A percentile compares a stretch with the other conserved stretches of the same genome.
Conservation (phyloP, 2,329 filamentous ascomycete genomes). For the Epichloe scottii region DNA sequence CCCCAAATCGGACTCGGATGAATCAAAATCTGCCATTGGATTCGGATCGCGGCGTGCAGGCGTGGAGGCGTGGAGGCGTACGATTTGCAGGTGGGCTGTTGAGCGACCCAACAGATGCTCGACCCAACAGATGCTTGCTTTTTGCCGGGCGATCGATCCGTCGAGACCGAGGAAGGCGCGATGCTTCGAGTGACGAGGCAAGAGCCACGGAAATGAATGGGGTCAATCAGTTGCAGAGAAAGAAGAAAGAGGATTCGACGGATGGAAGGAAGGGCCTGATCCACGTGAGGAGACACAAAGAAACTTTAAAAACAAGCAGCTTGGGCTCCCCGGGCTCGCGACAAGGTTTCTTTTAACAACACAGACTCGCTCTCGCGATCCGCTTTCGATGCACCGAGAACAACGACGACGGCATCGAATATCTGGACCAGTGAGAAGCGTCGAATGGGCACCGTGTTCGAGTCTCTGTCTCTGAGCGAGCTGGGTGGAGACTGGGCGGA, state of each 20-base stretch:
- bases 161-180: not conserved
- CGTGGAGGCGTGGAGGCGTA: too few species aligned
- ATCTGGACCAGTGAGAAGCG: conserved; percentile 10
- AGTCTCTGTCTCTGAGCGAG: conserved; percentile 7
- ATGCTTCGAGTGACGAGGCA: not conserved
- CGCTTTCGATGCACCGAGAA: conserved; percentile 9
- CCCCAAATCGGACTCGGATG: conserved; percentile 3
- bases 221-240: too few species aligned
- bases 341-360: conserved; percentile 1
- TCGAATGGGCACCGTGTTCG: conserved; percentile 8
- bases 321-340: not conserved
- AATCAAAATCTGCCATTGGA: conserved; percentile 4
- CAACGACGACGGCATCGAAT: not conserved
- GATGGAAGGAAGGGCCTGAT: not conserved
- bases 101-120: not conserved
- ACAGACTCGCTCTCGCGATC: not conserved
- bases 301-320: not conserved
- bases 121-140: not conserved
- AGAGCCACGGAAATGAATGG: not conserved
- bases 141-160: not conserved
- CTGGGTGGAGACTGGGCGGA: not conserved
- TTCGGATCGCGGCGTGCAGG: not conserved
- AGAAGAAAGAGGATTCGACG: too few species aligned
- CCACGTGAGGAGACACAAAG: not conserved
- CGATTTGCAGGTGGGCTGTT: not conserved